phyloP scores from a whole-genome alignment of 345 rosid genomes.

The Gossypium turneri region DNA sequence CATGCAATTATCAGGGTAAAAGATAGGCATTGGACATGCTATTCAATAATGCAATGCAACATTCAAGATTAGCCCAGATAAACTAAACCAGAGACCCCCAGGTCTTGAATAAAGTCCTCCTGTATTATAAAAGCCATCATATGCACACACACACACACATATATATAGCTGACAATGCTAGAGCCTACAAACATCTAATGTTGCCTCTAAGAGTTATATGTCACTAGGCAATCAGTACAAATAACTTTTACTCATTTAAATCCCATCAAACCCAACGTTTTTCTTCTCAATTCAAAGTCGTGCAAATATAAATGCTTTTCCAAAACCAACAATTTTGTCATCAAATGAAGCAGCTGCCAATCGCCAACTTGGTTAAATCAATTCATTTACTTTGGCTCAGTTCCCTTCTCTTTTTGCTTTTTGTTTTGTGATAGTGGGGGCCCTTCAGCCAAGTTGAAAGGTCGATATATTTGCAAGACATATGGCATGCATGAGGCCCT shows the following conservation, averaged over 20 bases:
- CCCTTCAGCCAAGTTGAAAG: slow-evolving; percentile 1
- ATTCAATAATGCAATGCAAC: not conserved
- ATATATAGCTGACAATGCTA: not conserved
- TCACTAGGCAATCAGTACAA: not conserved
- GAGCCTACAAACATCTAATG: not conserved
- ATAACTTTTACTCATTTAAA: not conserved
- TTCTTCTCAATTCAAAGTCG: not conserved
- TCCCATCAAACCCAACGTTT: not conserved
- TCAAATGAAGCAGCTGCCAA: not conserved
- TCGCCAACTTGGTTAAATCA: not conserved
- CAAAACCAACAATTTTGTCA: not conserved
- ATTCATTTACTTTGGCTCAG: not conserved
- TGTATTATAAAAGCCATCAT: not conserved
- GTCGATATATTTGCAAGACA: slow-evolving; percentile 2
- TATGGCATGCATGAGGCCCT: not conserved
- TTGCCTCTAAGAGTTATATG: not conserved
- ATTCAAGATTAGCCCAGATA: slow-evolving; percentile 5
- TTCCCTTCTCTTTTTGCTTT: not conserved
- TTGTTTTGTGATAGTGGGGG: not conserved
- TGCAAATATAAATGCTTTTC: not conserved
- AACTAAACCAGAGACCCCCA: not conserved
- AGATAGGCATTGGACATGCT: not conserved
- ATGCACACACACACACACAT: no score
- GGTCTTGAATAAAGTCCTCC: not conserved
- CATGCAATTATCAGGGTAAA: not conserved